Evolutionary conservation across 257 asterid genomes (phyloP).

Genomic region (Solanum ossicruentum): DNA sequence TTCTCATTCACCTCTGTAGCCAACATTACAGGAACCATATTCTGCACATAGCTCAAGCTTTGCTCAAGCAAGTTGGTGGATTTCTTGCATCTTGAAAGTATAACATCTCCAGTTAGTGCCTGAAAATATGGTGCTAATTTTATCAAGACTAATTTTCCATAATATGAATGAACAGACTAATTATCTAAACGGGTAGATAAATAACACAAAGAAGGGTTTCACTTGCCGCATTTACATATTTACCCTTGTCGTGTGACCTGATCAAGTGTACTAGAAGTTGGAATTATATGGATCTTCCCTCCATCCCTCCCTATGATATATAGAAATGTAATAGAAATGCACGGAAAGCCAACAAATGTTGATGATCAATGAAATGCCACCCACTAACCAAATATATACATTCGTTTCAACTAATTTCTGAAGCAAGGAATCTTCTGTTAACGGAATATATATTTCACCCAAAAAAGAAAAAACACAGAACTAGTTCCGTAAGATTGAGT

Average conservation of each 20-base stretch:
- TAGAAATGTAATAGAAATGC: not conserved
- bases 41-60: constrained; percentile 55
- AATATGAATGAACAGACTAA: not conserved
- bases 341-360: not conserved
- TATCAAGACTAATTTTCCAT: not conserved
- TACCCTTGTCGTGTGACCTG: not conserved
- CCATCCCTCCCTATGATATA: not conserved
- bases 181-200: not conserved
- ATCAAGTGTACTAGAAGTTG: not conserved
- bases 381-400: not conserved
- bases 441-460: not conserved
- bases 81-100: constrained; percentile 58
- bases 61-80: constrained; percentile 48
- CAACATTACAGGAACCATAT: constrained; percentile 61
- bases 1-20: constrained; percentile 46
- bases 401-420: not conserved
- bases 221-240: not conserved
- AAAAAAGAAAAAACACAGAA: not conserved
- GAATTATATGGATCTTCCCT: not conserved
- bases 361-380: not conserved
- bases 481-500: not conserved
- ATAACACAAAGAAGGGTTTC: not conserved
- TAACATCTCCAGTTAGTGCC: constrained; percentile 82
- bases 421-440: not conserved
- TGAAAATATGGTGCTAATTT: constrained; percentile 12